Evolutionary conservation across 2,329 filamentous ascomycete genomes (phyloP).

Genomic region (Sporothrix mexicana): DNA sequence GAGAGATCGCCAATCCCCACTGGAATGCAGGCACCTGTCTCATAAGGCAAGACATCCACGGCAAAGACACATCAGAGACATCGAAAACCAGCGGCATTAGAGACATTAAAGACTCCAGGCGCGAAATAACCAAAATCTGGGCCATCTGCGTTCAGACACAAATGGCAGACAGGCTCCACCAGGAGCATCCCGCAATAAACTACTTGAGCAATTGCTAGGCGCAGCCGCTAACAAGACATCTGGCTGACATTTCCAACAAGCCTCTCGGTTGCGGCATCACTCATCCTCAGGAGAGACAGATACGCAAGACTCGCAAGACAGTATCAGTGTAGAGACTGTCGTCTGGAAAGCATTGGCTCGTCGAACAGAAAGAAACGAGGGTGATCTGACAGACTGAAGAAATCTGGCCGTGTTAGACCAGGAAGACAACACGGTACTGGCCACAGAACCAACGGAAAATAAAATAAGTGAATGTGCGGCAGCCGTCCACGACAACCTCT

Average conservation of each 20-base stretch:
- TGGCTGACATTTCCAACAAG: constrained; percentile 22
- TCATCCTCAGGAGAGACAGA: constrained; percentile 17
- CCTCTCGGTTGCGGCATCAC: constrained; percentile 11
- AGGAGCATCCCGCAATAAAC: constrained; percentile 21
- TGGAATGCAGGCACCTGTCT: constrained; percentile 12
- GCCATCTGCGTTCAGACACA: constrained; percentile 11
- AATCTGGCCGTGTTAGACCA: neutral
- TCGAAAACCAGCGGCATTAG: neutral
- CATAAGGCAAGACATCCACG: constrained; percentile 29
- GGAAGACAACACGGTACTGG: neutral
- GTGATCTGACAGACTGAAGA: constrained; percentile 14
- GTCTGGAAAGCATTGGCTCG: neutral
- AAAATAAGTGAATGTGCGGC: neutral
- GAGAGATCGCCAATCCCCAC: neutral
- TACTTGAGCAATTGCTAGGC: neutral
- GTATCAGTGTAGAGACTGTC: neutral
- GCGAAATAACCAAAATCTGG: neutral
- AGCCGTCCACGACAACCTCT: neutral
- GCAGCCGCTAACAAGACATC: constrained; percentile 24
- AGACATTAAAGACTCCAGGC: neutral
- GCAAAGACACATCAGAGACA: constrained; percentile 23
- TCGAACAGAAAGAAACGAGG: neutral
- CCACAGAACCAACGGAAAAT: neutral
- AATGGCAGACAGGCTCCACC: constrained; percentile 15
- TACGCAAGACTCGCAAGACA: neutral